Evolutionary conservation across 2,329 filamentous ascomycete species (phyloP).

Genomic region (Talaromyces marneffei): DNA sequence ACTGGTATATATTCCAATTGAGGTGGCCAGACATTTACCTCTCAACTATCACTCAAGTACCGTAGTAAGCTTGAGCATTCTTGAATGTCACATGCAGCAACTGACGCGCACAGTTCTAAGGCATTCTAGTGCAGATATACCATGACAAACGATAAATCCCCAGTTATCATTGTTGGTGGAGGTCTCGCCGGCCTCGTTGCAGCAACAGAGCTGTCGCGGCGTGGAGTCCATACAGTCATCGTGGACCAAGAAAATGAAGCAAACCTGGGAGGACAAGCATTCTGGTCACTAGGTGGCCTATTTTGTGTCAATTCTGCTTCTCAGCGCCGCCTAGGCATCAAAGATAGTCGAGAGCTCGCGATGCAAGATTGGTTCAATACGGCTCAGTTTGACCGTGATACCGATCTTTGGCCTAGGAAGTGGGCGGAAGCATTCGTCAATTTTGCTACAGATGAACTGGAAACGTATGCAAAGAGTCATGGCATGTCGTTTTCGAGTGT

Average conservation of each 20-base stretch:
- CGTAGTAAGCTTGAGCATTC: background rate
- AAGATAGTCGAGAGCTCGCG: slow-evolving; percentile 53
- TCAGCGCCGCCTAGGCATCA: slow-evolving; percentile 55
- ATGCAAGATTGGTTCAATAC: slow-evolving; percentile 55
- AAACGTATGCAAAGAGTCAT: slow-evolving; percentile 50
- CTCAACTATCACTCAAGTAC: too few species aligned
- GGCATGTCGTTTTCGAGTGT: slow-evolving; percentile 53
- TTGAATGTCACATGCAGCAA: background rate
- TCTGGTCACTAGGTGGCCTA: slow-evolving; percentile 59
- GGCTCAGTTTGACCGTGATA: slow-evolving; percentile 53
- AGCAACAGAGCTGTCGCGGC: slow-evolving; percentile 26
- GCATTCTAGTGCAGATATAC: background rate
- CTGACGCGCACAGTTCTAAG: background rate
- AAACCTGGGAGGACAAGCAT: slow-evolving; percentile 57
- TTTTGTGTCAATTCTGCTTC: slow-evolving; percentile 55
- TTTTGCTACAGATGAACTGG: slow-evolving; percentile 56
- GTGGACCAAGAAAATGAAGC: slow-evolving; percentile 55
- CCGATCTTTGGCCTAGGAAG: slow-evolving; percentile 52
- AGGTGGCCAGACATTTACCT: too few species aligned
- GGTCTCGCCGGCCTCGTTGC: slow-evolving; percentile 29
- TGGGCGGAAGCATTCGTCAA: slow-evolving; percentile 62
- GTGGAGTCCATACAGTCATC: slow-evolving; percentile 22
- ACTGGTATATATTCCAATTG: too few species aligned
- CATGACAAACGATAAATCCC: background rate
- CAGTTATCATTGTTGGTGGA: slow-evolving; percentile 26